Evolutionary conservation across 140 eudicot genomes (phyloP), one percentile per base, ranked within the genome.

Genomic region (Ambrosia hybrid): DNA sequence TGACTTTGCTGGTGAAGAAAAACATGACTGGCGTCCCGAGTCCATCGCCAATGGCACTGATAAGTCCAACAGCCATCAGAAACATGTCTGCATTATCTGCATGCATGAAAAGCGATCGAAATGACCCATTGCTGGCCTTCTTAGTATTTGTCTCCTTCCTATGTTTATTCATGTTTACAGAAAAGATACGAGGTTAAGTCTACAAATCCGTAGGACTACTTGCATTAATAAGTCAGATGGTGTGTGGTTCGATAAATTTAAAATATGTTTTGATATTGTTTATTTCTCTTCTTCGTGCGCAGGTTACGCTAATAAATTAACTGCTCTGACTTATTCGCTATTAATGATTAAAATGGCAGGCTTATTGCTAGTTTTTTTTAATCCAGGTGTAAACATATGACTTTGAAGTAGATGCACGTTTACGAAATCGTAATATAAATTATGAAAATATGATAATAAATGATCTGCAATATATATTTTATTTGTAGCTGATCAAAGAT

Each of bases 41-140:
- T 4, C 98, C 98, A 17, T 91, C 97, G 12, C 88, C 85, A 0
- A 89, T 59, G 26, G 96, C 76, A 3, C 95, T 91, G 9, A 91
- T 14, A 53, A 91, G 38, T 5, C 98, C 98, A 3, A 91, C 14
- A 10, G 57, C 63, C 98, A 86, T 91, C 81, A 91, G 71, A 48
- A 81, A 37, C 59, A 51, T 16, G 75, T 89, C 98, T 9, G 15
- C 57, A 2, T 72, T 57, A 46, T 91, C 97, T 2, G 96, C 91
- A 67, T 89, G 95, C 96, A 89, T 91, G 78, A 91, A 91, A 57
- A 89, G 81, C 6, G 90, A 83, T 36, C 80, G 57, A 55, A 85
- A 55, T 0, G 93, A 86, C 6, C 81, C 82, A 38, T 33, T 66
- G 13, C 13, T 52, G 57, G 26, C 15, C 41, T 76, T 83, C 39